Evolutionary conservation across 2,329 filamentous ascomycete species (phyloP), one percentile per base, ranked within the genome.

Genomic region (Rachicladosporium sp.): DNA sequence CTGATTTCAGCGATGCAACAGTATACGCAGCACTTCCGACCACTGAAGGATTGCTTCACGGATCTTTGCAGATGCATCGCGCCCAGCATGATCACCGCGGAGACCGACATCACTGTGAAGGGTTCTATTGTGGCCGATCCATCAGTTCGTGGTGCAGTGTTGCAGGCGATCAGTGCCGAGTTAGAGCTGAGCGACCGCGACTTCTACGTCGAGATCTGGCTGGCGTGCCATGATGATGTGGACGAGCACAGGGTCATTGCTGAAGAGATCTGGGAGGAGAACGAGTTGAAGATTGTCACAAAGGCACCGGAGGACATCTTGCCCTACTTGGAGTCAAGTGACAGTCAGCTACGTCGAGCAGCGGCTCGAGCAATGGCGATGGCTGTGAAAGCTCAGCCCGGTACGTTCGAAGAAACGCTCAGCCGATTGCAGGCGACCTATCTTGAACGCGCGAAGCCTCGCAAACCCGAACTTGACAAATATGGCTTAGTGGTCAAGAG

Each of bases 401-500:
- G 70, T 1, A 72, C 73, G 1, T 76, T 89, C 43, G 63, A 71
- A 4, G 63, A 70, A 8, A 69, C 87, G 5, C 62, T 94, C 10
- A 63, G 69, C 33, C 69, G 71, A 39, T 68, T 98, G 13, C 71
- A 86, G 53, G 64, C 71, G 4, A 76, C 74, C 2, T 98, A 98
- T 57, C 61, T 71, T 33, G 78, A 88, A 46, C 74, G 89, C 47
- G 81, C 84, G 5, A 93, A 91, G 58, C 83, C 87, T 2, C 78
- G 82, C 43, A 75, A 82, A 35, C 85, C 87, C 8, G 79, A 89
- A 52, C 78, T 89, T 31, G 89, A 98, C 56, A 82, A 89, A 47
- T 96, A 86, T 56, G 91, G 93, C 39, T 94, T 98, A 83, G 83
- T 86, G 3, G 81, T 78, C 54, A 96, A 93, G 64, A 78, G 81